Evolutionary conservation across 2,329 filamentous ascomycete species (phyloP).

Genomic region (Neobulgaria alba): DNA sequence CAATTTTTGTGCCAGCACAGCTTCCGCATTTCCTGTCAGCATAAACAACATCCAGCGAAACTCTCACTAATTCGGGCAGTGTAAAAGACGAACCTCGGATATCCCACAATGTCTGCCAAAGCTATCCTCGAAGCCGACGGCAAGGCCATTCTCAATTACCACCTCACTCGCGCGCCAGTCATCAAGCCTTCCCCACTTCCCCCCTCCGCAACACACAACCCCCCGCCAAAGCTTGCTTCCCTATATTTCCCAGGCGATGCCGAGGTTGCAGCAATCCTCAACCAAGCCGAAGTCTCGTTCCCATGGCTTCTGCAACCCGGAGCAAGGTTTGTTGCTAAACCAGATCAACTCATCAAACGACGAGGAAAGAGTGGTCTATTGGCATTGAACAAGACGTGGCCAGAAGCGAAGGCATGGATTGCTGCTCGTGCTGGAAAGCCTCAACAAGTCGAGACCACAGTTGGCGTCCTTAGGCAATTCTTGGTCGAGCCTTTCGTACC

Average conservation of each 20-base stretch:
- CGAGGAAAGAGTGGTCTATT: conserved; percentile 97
- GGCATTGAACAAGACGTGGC: conserved; percentile 93
- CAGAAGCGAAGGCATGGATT: conserved; percentile 90
- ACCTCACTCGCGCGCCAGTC: conserved; percentile 92
- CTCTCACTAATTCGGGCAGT: conserved; percentile 11
- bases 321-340: conserved; percentile 96
- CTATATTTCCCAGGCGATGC: conserved; percentile 89
- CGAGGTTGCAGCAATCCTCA: conserved; percentile 72
- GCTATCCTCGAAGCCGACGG: conserved; percentile 98
- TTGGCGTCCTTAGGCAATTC: conserved; percentile 87
- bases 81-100: conserved; percentile 20
- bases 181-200: conserved; percentile 98
- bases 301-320: conserved; percentile 82
- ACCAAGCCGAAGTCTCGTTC: conserved; percentile 94
- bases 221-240: conserved; percentile 81
- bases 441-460: conserved; percentile 86
- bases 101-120: conserved; percentile 76
- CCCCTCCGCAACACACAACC: conserved; percentile 76
- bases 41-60: conserved; percentile 2
- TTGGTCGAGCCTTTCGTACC: conserved; percentile 97
- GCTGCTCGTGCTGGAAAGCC: conserved; percentile 84
- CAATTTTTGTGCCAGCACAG: neutral
- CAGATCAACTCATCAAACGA: conserved; percentile 99
- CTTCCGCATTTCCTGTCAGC: conserved; percentile 9
- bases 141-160: conserved; percentile 99